Conservation (phyloP, 148 eudicot species). For the Silene conica region DNA sequence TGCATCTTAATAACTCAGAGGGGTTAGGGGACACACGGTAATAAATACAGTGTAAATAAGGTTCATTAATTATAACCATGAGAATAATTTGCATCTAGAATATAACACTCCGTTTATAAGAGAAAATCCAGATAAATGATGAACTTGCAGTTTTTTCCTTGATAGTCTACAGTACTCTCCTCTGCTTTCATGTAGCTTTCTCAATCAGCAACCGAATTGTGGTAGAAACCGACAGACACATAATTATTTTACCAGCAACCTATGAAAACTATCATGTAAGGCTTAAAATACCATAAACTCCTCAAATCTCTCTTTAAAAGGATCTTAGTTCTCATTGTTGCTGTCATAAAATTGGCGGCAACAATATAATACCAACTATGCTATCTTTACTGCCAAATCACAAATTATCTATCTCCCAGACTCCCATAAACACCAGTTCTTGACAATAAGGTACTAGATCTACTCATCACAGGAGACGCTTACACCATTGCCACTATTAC, state of each 20-base stretch:
- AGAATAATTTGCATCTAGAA: too few relatives aligned
- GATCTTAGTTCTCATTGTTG: background rate
- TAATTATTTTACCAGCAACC: background rate
- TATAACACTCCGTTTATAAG: too few relatives aligned
- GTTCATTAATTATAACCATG: too few relatives aligned
- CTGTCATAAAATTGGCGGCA: background rate
- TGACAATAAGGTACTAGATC: background rate
- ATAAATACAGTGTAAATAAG: too few relatives aligned
- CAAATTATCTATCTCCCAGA: background rate
- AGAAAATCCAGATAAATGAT: too few relatives aligned
- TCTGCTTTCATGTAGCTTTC: too few relatives aligned
- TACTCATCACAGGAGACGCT: background rate
- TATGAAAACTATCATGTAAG: background rate
- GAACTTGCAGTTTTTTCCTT: too few relatives aligned
- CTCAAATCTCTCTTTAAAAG: background rate
- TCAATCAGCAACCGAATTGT: too few relatives aligned
- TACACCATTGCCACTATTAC: background rate
- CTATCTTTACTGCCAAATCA: background rate
- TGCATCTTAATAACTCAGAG: too few relatives aligned
- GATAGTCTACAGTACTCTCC: too few relatives aligned
- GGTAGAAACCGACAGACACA: background rate
- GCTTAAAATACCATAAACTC: background rate
- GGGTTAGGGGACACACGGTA: too few relatives aligned
- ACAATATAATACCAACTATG: background rate
- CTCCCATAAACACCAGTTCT: background rate